phyloP scores from a whole-genome alignment of 345 rosid genomes.

The Trapa bicornis region DNA sequence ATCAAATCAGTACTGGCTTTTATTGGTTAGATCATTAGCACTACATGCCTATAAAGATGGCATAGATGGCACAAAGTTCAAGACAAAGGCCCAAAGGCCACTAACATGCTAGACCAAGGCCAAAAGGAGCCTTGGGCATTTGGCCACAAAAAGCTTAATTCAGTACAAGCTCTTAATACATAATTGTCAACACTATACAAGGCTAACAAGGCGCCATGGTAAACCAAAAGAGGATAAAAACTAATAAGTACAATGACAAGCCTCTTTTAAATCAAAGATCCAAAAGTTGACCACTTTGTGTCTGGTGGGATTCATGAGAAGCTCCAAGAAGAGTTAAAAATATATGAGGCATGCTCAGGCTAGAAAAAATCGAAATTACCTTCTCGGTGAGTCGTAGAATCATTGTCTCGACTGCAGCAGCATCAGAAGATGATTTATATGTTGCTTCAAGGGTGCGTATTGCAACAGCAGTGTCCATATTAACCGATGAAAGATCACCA shows the following conservation, averaged over 20 bases:
- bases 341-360: background rate
- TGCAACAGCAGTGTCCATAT: conserved; percentile 99
- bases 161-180: background rate
- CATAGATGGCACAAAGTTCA: background rate
- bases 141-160: background rate
- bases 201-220: background rate
- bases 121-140: background rate
- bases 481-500: conserved; percentile 93
- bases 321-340: background rate
- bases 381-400: conserved; percentile 70
- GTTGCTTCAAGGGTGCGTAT: conserved; percentile 98
- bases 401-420: conserved; percentile 77
- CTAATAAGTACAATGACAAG: background rate
- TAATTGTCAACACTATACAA: background rate
- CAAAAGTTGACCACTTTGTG: background rate
- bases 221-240: background rate
- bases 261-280: background rate
- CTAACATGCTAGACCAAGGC: background rate
- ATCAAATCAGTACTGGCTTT: background rate
- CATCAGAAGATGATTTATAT: conserved; percentile 81
- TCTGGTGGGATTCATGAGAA: background rate
- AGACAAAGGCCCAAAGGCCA: background rate
- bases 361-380: conserved; percentile 20
- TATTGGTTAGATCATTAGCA: background rate
- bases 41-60: background rate